A percentile compares a stretch with the other conserved stretches of the same genome.
Conservation (phyloP, 2,329 filamentous ascomycete genomes). For the Byssochlamys sp. region DNA sequence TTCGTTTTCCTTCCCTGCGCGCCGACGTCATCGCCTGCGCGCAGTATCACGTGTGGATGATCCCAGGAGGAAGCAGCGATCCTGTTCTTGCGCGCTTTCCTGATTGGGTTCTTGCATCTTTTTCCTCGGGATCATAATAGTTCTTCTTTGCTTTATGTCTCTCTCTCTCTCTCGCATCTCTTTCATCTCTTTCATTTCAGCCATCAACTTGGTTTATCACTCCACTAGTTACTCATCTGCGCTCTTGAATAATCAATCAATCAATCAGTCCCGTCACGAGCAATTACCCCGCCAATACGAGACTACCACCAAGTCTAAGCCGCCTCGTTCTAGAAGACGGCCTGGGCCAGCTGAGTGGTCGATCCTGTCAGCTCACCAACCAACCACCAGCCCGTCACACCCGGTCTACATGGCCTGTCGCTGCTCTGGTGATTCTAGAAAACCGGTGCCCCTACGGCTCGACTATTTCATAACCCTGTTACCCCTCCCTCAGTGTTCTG, state of each 20-base stretch:
- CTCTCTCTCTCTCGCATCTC: neutral
- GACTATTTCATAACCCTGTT: constrained; percentile 4
- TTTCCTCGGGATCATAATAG: neutral
- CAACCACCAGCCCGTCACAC: neutral
- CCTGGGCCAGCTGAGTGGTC: constrained; percentile 2
- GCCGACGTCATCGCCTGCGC: neutral
- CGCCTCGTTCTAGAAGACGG: neutral
- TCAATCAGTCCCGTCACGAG: neutral
- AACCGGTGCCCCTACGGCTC: neutral
- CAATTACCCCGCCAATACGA: neutral
- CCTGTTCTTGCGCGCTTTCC: neutral
- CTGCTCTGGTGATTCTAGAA: neutral
- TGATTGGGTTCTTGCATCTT: neutral
- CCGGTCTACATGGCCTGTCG: neutral
- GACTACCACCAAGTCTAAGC: neutral
- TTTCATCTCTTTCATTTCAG: neutral
- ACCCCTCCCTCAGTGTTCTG: constrained; percentile 7
- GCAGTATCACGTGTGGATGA: neutral
- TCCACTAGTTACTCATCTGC: neutral
- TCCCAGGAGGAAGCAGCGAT: neutral
- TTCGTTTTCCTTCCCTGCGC: neutral
- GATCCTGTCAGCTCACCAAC: constrained; percentile 4
- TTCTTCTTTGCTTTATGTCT: constrained; percentile 5
- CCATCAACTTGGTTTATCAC: neutral
- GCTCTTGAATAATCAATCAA: neutral